Base-by-base conservation (phyloP, 1,284 basidiomycete species). In the Gymnopus androsaceus region DNA sequence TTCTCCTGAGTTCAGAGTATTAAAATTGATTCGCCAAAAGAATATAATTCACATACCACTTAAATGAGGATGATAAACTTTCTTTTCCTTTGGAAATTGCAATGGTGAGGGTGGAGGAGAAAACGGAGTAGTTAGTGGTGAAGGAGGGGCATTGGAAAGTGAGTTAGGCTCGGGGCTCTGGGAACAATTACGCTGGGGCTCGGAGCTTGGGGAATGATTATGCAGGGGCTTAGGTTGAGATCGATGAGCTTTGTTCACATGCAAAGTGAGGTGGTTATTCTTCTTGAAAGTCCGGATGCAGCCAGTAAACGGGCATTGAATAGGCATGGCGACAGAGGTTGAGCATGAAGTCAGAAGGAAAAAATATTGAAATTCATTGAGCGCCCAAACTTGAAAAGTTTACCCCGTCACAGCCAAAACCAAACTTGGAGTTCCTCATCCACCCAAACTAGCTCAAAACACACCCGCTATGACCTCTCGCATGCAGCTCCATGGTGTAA, bases 211-310 rank as follows among this genome's bases (percentile, higher is more conserved):
- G n/a, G n/a, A n/a, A n/a, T n/a, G n/a, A n/a, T n/a, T n/a, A n/a
- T n/a, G n/a, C n/a, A n/a, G n/a, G n/a, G n/a, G n/a, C n/a, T n/a
- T n/a, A n/a, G n/a, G n/a, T n/a, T n/a, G n/a, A n/a, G n/a, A n/a
- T n/a, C 8, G 21, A 28, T 54, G 52, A 27, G 15, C 2, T 6
- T 15, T 30, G n/a, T 34, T 46, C 6, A 36, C 36, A 25, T 34
- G 44, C 15, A 15, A 25, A 9, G 42, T 54, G 15, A 54, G 25
- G 23, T 54, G 31, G 14, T 33, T 15, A 21, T 37, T 27, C 27
- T 28, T 40, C 5, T 36, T 25, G 34, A 54, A 54, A n/a, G 44
- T 21, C 2, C 44, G 52, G 15, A 54, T 36, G 38, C 52, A 54
- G 5, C 42, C 31, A 28, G 42, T 19, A 31, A 46, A 34, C 3